Base-by-base conservation (phyloP, 2,329 filamentous ascomycete species). In the Decorospora gaudefroyi region DNA sequence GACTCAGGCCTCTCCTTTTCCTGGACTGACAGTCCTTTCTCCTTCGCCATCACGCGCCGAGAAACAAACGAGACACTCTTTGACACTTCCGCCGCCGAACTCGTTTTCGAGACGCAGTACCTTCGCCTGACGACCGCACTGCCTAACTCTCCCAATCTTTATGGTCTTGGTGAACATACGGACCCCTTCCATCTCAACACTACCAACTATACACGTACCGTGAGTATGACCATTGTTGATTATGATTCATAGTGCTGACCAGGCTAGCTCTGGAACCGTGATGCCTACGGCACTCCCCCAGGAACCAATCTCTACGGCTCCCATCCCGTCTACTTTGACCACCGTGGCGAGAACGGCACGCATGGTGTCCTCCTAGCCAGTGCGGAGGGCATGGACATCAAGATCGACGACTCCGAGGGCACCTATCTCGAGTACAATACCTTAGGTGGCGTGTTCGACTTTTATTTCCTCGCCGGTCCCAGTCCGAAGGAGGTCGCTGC, bases 361-460 rank as follows among this genome's bases (percentile, higher is more conserved):
- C 67, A 70, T 39, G 67, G 64, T 26, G 68, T 70, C 8, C 68
- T 70, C 39, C 30, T 70, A 15, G 61, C 67, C 11, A 68, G 55
- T 44, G 63, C 62, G 2, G 54, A 58, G 27, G 67, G 68, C 22
- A 90, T 90, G 84, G 86, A 91, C 48, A 77, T 91, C 65, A 85
- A 85, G 56, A 83, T 91, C 65, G 80, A 89, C 64, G 79, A 82
- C 51, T 80, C 79, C 1, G 73, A 77, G 12, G 77, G 79, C 5
- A 83, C 90, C 61, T 88, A 84, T 46, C 78, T 93, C 5, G 86
- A 91, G 67, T 92, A 90, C 72, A 89, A 90, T 63, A 81, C 82
- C 1, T 74, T 91, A 0, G 88, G 88, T 9, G 88, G 88, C n/a
- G 78, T 90, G n/a, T 64, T 92, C 3, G 88, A 91, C 67, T 64